Evolutionary conservation across 2,329 filamentous ascomycete genomes (phyloP).

Genomic region (Botryotinia globosa): DNA sequence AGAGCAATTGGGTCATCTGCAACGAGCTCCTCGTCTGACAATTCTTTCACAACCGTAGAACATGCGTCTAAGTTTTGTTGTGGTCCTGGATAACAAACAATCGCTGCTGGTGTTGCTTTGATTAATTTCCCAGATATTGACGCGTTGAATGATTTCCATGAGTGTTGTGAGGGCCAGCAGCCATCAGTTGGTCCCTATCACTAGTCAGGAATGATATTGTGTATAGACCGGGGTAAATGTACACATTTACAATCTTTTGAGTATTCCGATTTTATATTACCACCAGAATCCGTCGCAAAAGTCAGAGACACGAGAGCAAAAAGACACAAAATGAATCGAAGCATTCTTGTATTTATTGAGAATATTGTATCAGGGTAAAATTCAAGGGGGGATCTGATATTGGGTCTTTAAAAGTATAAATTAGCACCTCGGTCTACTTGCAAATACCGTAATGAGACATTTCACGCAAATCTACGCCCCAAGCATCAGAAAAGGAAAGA

Average conservation of each 20-base stretch:
- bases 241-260: slow-evolving; percentile 18
- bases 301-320: background rate
- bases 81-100: slow-evolving; percentile 39
- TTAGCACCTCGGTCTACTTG: background rate
- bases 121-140: slow-evolving; percentile 40
- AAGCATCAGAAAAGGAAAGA: background rate
- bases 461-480: background rate
- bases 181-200: slow-evolving; percentile 20
- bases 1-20: slow-evolving; percentile 40
- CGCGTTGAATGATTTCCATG: slow-evolving; percentile 39
- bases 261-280: background rate
- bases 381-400: background rate
- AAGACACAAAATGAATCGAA: background rate
- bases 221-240: background rate
- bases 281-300: background rate
- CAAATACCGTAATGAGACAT: background rate
- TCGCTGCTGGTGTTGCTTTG: slow-evolving; percentile 37
- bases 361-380: background rate
- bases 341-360: background rate
- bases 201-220: background rate
- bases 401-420: background rate
- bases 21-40: slow-evolving; percentile 41
- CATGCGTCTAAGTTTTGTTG: slow-evolving; percentile 39
- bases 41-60: slow-evolving; percentile 31
- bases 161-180: slow-evolving; percentile 39